Conservation (phyloP, 345 rosid genomes). For the Raphanus sativus region DNA sequence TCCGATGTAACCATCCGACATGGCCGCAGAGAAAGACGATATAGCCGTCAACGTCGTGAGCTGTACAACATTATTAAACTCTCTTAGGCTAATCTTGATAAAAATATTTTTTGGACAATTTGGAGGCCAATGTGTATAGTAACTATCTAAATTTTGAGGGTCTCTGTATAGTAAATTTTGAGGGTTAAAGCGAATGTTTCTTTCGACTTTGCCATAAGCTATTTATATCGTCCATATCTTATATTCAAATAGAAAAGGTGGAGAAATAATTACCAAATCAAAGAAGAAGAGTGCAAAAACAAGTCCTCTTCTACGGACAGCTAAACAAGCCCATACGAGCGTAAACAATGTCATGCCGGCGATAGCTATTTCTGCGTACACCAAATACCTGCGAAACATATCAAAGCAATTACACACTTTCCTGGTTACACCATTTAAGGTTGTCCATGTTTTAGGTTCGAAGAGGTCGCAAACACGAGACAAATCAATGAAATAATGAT, state of each 20-base stretch:
- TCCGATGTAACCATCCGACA: conserved; percentile 53
- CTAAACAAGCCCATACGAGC: conserved; percentile 28
- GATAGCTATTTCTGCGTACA: conserved; percentile 31
- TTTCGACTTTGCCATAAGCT: too few relatives aligned
- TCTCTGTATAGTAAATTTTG: too few relatives aligned
- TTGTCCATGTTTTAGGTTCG: neutral
- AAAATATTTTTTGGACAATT: neutral
- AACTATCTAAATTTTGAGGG: too few relatives aligned
- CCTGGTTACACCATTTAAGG: too few relatives aligned
- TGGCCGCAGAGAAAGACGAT: conserved; percentile 57
- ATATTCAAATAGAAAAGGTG: neutral
- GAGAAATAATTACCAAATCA: conserved; percentile 32
- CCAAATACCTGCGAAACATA: conserved; percentile 26
- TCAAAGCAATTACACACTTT: neutral
- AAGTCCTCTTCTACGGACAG: conserved; percentile 30
- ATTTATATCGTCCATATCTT: neutral
- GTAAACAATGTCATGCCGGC: conserved; percentile 24
- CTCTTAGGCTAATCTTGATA: neutral
- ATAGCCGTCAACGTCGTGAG: conserved; percentile 43
- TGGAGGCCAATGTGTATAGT: neutral
- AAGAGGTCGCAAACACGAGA: neutral
- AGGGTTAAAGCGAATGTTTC: neutral
- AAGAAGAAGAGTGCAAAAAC: conserved; percentile 35
- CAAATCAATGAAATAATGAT: neutral
- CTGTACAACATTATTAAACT: conserved; percentile 38